Base-by-base conservation (phyloP, 2,329 filamentous ascomycete species). In the Colletotrichum chrysophilum region DNA sequence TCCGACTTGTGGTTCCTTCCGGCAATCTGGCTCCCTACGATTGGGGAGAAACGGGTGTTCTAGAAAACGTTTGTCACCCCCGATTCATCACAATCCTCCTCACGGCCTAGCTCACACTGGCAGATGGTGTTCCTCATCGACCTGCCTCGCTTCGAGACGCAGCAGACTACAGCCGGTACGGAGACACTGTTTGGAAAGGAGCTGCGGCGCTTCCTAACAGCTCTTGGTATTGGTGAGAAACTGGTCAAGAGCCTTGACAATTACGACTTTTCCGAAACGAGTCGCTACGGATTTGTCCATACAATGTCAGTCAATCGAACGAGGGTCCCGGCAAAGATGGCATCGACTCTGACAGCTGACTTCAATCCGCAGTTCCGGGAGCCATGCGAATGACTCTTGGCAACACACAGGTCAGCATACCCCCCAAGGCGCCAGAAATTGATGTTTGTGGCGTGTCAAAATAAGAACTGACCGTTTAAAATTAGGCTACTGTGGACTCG, bases 111-210 rank as follows among this genome's bases (percentile, higher is more conserved):
- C 79, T 82, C 52, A 83, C 67, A 24, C 16, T 34, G 10, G 43
- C 73, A 94, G 93, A 93, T 93, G 79, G 92, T 96, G 9, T 98
- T 98, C 82, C 82, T 98, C n/a, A 96, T 99, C 78, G 97, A 99
- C 82, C 90, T 98, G 10, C 96, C 97, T 7, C 89, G 90, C 55
- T 83, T 91, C 28, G 79, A 85, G 52, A 78, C 80, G n/a, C 84
- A 79, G 75, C 84, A 78, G 83, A 86, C 80, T 43, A 72, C 70
- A 36, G 82, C 76, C 79, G 91, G 1, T 73, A 81, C 4, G 21
- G 68, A 66, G 38, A 78, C 74, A 7, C 26, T 61, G 21, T 98
- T 98, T 82, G 91, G 91, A 24, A 88, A 91, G 74, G 94, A 96
- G 55, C 86, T 98, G 30, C 83, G 90, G 26, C 90, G 91, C 80